These are phyloP conservation scores for Aspergillus calidoustus DNA, from an alignment of 2,329 filamentous ascomycete genomes.

Conservation along the genomic window DNA sequence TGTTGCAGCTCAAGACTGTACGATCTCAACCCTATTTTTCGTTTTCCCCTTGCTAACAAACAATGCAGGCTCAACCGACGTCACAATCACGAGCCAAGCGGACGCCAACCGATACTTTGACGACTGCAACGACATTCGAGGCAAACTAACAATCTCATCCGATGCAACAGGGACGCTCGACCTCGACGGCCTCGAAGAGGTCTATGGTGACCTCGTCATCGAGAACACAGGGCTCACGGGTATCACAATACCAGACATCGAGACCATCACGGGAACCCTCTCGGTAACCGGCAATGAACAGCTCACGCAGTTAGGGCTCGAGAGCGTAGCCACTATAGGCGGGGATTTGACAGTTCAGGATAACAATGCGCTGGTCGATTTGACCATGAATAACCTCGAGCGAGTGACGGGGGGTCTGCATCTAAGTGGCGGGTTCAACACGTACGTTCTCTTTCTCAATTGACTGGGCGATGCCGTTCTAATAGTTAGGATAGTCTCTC, in stretches of 20 bases:
- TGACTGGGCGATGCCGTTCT: background rate
- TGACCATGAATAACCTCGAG: slow-evolving; percentile 29
- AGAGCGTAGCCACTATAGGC: slow-evolving; percentile 21
- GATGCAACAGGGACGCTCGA: slow-evolving; percentile 43
- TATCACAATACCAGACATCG: slow-evolving; percentile 26
- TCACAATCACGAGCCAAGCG: slow-evolving; percentile 47
- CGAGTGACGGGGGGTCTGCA: slow-evolving; percentile 29
- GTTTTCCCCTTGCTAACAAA: background rate
- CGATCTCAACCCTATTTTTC: background rate
- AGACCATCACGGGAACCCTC: slow-evolving; percentile 26
- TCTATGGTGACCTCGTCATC: slow-evolving; percentile 30
- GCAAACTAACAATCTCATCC: slow-evolving; percentile 45
- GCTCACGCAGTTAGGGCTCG: slow-evolving; percentile 27
- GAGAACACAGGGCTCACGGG: slow-evolving; percentile 25
- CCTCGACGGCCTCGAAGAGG: slow-evolving; percentile 44
- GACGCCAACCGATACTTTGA: slow-evolving; percentile 38
- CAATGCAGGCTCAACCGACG: slow-evolving; percentile 44
- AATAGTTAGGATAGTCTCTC: slow-evolving; percentile 25
- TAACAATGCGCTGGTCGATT: slow-evolving; percentile 27
- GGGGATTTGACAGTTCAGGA: slow-evolving; percentile 26
- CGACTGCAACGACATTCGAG: slow-evolving; percentile 46
- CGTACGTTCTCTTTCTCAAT: slow-evolving; percentile 18
- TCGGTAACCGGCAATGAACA: slow-evolving; percentile 25
- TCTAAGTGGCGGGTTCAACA: slow-evolving; percentile 30
- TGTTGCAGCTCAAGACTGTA: slow-evolving; percentile 14